Percentiles rank a stretch among this genome's conserved stretches.
phyloP scores from a whole-genome alignment of 1,284 basidiomycete genomes.

The Ganoderma lingzhi region DNA sequence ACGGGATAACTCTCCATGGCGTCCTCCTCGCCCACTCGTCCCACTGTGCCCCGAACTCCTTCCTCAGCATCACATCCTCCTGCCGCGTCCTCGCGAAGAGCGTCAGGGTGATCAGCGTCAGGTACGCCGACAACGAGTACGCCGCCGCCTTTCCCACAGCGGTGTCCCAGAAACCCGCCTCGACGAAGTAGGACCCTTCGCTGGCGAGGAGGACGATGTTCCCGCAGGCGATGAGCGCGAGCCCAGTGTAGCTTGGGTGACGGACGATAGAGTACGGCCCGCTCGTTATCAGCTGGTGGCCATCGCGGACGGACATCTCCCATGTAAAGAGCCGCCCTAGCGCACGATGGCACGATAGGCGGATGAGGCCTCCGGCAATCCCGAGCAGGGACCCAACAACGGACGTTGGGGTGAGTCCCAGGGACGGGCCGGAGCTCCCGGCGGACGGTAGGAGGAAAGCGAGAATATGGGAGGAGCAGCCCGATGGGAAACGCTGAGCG shows the following conservation, averaged over 20 bases:
- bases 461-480: slow-evolving; percentile 13
- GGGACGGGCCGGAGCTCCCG: background rate
- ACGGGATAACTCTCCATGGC: slow-evolving; percentile 28
- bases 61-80: slow-evolving; percentile 29
- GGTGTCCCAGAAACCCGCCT: slow-evolving; percentile 4
- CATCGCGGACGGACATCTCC: slow-evolving; percentile 21
- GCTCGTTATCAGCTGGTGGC: slow-evolving; percentile 27
- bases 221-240: slow-evolving; percentile 12
- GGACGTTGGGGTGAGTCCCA: slow-evolving; percentile 5
- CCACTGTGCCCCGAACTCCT: slow-evolving; percentile 32
- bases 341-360: slow-evolving; percentile 20
- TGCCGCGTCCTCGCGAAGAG: slow-evolving; percentile 19
- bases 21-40: slow-evolving; percentile 32
- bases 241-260: slow-evolving; percentile 30
- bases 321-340: slow-evolving; percentile 26
- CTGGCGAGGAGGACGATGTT: slow-evolving; percentile 5
- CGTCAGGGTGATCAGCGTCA: slow-evolving; percentile 7
- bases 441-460: background rate
- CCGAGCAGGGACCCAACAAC: slow-evolving; percentile 4
- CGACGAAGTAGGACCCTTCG: slow-evolving; percentile 17
- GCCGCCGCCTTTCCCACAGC: background rate
- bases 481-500: slow-evolving; percentile 10
- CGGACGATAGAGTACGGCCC: slow-evolving; percentile 33
- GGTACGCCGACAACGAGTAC: background rate
- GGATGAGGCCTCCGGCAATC: slow-evolving; percentile 15